Conservation (phyloP, 2,329 filamentous ascomycete species). For the Cercospora nicotianae region DNA sequence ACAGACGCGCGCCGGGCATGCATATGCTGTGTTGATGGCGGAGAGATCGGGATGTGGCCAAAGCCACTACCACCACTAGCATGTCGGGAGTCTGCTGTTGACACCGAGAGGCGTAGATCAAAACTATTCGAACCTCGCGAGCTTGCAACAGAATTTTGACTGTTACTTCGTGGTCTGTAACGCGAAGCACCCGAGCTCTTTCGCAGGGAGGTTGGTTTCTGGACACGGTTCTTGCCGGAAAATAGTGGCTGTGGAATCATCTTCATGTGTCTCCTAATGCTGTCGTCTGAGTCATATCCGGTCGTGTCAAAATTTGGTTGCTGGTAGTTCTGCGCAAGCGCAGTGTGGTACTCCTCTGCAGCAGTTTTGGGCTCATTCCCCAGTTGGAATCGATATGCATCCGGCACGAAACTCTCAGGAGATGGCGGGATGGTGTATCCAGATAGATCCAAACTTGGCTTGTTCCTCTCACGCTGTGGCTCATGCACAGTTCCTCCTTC, state of each 20-base stretch:
- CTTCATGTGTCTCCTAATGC: slow-evolving; percentile 34
- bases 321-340: slow-evolving; percentile 29
- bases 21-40: slow-evolving; percentile 20
- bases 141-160: slow-evolving; percentile 6
- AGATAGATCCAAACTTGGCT: slow-evolving; percentile 7
- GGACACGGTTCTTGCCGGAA: slow-evolving; percentile 21
- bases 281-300: slow-evolving; percentile 27
- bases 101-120: slow-evolving; percentile 26
- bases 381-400: not conserved
- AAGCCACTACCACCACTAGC: slow-evolving; percentile 29
- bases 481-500: slow-evolving; percentile 17
- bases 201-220: slow-evolving; percentile 1
- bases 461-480: slow-evolving; percentile 16
- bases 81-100: not conserved
- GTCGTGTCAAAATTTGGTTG: slow-evolving; percentile 9
- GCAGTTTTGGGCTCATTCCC: not conserved
- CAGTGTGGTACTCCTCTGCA: slow-evolving; percentile 30
- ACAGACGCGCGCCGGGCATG: not conserved
- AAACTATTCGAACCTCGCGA: slow-evolving; percentile 23
- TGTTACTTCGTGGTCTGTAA: not conserved
- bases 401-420: not conserved
- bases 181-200: slow-evolving; percentile 2
- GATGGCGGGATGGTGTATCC: slow-evolving; percentile 4
- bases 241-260: slow-evolving; percentile 38
- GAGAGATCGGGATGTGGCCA: slow-evolving; percentile 38